Percentiles rank a stretch among this genome's conserved stretches.
Conservation (phyloP, 1,284 basidiomycete genomes). For the Boletellus deceptivus region DNA sequence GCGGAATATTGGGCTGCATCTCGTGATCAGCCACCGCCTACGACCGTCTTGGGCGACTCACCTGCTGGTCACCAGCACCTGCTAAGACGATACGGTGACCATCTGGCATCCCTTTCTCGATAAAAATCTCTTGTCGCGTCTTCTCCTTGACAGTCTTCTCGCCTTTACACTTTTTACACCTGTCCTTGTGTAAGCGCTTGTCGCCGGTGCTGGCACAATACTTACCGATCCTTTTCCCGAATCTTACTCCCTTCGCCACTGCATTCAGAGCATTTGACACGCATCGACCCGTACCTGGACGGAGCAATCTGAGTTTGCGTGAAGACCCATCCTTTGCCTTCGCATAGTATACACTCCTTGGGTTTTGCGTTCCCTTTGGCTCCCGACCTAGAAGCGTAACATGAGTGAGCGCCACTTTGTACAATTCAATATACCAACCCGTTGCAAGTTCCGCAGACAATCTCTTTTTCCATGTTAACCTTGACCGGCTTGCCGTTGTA, state of each 20-base stretch:
- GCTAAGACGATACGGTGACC: conserved; percentile 83
- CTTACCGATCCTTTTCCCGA: conserved; percentile 85
- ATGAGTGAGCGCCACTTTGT: conserved; percentile 6
- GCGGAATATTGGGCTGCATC: conserved; percentile 70
- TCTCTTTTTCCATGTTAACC: conserved; percentile 87
- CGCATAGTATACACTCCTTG: conserved; percentile 79
- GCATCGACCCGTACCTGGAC: conserved; percentile 49
- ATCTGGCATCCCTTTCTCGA: conserved; percentile 88
- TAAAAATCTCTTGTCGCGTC: conserved; percentile 80
- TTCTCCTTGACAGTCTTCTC: conserved; percentile 83
- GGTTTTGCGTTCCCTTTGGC: conserved; percentile 78
- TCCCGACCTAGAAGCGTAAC: conserved; percentile 59
- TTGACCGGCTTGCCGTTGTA: conserved; percentile 90
- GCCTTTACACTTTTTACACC: conserved; percentile 96
- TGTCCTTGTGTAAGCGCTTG: conserved; percentile 31
- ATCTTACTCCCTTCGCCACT: conserved; percentile 78
- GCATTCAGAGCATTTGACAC: conserved; percentile 74
- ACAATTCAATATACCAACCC: conserved; percentile 52
- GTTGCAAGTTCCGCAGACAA: conserved; percentile 77
- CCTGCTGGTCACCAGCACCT: conserved; percentile 90
- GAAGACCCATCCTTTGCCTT: conserved; percentile 77
- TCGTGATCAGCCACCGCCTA: conserved; percentile 11
- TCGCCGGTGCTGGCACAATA: conserved; percentile 1
- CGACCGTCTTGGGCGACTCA: conserved; percentile 33
- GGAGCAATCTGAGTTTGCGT: conserved; percentile 59